Conservation (phyloP, 148 eudicot species). For the Amaranthus cruentus region DNA sequence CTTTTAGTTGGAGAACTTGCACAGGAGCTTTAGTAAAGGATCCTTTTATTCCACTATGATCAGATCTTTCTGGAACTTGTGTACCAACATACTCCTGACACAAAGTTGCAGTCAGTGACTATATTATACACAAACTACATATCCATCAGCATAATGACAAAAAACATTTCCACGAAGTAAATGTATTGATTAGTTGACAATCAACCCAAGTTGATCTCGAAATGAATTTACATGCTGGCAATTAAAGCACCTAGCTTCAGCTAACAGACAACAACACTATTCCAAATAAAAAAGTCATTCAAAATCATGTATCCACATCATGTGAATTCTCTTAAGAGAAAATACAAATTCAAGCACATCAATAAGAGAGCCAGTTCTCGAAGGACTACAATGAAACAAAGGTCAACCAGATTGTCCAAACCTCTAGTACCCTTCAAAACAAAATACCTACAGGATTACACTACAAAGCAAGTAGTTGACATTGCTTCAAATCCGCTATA, state of each 20-base stretch:
- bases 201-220: neutral
- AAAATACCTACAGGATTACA: too few relatives aligned
- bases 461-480: too few relatives aligned
- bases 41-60: constrained; percentile 27
- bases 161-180: neutral
- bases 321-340: too few relatives aligned
- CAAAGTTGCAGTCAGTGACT: neutral
- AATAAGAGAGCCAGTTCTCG: too few relatives aligned
- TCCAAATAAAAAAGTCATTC: too few relatives aligned
- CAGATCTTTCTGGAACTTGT: constrained; percentile 18
- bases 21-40: constrained; percentile 27
- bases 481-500: too few relatives aligned
- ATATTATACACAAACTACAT: neutral
- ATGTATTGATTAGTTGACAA: neutral
- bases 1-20: neutral
- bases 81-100: constrained; percentile 36
- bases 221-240: neutral
- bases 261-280: neutral
- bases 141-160: neutral
- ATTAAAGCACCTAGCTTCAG: neutral
- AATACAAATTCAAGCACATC: too few relatives aligned
- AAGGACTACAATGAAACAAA: too few relatives aligned
- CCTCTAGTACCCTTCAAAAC: too few relatives aligned
- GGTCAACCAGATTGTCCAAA: too few relatives aligned
- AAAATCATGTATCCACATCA: too few relatives aligned